Evolutionary conservation across 805 yeast species (phyloP).

Genomic region (Saturnispora besseyi): DNA sequence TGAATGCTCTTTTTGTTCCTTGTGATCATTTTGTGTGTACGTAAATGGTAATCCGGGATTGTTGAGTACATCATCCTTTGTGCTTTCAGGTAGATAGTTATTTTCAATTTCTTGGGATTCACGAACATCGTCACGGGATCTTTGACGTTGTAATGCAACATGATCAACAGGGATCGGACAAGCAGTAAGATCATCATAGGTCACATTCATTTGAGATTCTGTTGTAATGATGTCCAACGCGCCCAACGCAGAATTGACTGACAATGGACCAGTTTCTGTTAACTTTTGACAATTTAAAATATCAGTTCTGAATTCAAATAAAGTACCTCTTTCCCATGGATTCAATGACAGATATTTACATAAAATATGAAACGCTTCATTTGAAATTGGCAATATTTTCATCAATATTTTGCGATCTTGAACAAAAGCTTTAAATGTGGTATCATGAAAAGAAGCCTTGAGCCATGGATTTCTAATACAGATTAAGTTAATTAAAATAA

Average conservation of each 20-base stretch:
- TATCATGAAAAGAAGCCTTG: constrained; percentile 58
- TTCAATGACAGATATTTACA: constrained; percentile 34
- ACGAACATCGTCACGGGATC: constrained; percentile 23
- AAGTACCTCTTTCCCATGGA: constrained; percentile 39
- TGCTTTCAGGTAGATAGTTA: constrained; percentile 22
- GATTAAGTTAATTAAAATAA: constrained; percentile 68
- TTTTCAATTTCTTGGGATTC: constrained; percentile 24
- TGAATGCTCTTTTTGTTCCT: constrained; percentile 10
- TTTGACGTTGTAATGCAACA: constrained; percentile 23
- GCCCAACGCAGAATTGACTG: constrained; percentile 22
- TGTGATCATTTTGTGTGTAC: neutral
- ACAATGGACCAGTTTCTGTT: constrained; percentile 28
- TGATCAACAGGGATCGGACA: constrained; percentile 31
- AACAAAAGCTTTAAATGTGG: constrained; percentile 57
- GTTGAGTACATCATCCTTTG: constrained; percentile 8
- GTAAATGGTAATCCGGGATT: constrained; percentile 2
- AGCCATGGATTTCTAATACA: constrained; percentile 91
- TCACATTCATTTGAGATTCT: constrained; percentile 16
- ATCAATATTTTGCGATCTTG: constrained; percentile 45
- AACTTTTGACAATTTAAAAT: constrained; percentile 26
- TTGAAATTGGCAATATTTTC: constrained; percentile 65
- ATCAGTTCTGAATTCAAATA: constrained; percentile 33
- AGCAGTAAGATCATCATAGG: constrained; percentile 14
- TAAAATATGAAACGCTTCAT: constrained; percentile 48
- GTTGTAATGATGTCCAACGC: constrained; percentile 22